phyloP scores from a whole-genome alignment of 1,139 yeast species.

The Diutina scorzettiae region DNA sequence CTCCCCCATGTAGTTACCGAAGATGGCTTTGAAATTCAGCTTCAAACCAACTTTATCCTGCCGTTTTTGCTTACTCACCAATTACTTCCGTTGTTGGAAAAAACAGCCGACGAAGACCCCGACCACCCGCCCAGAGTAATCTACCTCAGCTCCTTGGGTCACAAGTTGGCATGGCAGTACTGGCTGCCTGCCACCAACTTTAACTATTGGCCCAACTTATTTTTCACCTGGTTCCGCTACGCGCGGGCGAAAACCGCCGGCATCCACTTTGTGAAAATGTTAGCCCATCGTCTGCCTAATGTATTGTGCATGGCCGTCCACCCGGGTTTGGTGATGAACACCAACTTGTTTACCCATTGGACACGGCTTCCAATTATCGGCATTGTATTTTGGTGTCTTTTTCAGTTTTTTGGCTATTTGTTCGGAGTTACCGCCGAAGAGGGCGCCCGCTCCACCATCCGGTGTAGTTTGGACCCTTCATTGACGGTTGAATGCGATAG shows the following conservation, averaged over 20 bases:
- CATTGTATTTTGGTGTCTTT: slow-evolving; percentile 52
- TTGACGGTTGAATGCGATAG: slow-evolving; percentile 42
- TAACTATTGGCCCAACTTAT: slow-evolving; percentile 47
- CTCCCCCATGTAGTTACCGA: slow-evolving; percentile 50
- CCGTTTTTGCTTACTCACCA: slow-evolving; percentile 62
- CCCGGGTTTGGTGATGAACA: slow-evolving; percentile 79
- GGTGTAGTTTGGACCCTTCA: slow-evolving; percentile 47
- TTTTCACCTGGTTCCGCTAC: slow-evolving; percentile 72
- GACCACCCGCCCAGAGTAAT: slow-evolving; percentile 44
- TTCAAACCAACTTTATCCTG: slow-evolving; percentile 69
- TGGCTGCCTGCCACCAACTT: slow-evolving; percentile 42
- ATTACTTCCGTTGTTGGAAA: slow-evolving; percentile 42
- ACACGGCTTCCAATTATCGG: slow-evolving; percentile 72
- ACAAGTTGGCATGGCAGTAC: slow-evolving; percentile 40
- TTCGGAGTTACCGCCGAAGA: slow-evolving; percentile 65
- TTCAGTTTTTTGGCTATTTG: slow-evolving; percentile 53
- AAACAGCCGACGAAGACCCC: slow-evolving; percentile 14
- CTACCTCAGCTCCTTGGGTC: slow-evolving; percentile 61
- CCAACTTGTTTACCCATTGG: slow-evolving; percentile 65
- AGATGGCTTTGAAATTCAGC: slow-evolving; percentile 70
- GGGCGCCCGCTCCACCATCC: slow-evolving; percentile 57
- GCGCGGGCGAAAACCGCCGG: slow-evolving; percentile 74
- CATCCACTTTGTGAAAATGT: slow-evolving; percentile 58
- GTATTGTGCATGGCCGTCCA: slow-evolving; percentile 59
- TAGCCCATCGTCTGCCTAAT: slow-evolving; percentile 57